Conservation (phyloP, 805 yeast genomes). For the Spathaspora girioi region DNA sequence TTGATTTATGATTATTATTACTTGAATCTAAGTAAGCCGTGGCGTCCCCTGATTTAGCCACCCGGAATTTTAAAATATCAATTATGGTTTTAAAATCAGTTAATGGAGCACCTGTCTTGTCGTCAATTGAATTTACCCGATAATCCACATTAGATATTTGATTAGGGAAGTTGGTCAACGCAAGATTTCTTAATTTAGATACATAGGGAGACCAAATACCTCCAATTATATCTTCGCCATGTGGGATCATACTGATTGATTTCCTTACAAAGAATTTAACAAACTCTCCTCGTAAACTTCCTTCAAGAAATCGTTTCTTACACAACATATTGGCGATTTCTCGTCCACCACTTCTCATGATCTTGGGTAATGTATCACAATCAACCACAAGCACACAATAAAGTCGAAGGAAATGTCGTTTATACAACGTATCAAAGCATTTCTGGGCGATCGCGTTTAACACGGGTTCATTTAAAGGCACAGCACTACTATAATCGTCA, state of each 20-base stretch:
- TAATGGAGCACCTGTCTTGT: constrained; percentile 68
- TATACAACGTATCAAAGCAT: constrained; percentile 40
- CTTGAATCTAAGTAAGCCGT: constrained; percentile 54
- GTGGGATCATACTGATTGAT: constrained; percentile 62
- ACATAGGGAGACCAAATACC: constrained; percentile 83
- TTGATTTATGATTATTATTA: constrained; percentile 28
- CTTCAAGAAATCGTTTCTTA: constrained; percentile 72
- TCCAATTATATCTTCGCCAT: constrained; percentile 72
- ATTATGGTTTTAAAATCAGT: constrained; percentile 69
- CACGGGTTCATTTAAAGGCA: constrained; percentile 41
- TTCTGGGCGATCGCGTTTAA: constrained; percentile 41
- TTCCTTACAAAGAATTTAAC: constrained; percentile 72
- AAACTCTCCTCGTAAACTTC: constrained; percentile 72
- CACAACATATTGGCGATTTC: constrained; percentile 91
- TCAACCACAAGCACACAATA: constrained; percentile 80
- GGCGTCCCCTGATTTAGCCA: constrained; percentile 70
- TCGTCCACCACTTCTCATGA: constrained; percentile 77
- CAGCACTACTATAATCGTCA: constrained; percentile 24
- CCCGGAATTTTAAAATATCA: constrained; percentile 77
- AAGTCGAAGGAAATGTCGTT: constrained; percentile 66
- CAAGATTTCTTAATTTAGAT: constrained; percentile 59
- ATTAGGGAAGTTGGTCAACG: constrained; percentile 59
- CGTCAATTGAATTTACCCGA: constrained; percentile 73
- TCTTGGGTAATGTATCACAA: constrained; percentile 78
- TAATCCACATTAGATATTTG: constrained; percentile 83